Base-by-base conservation (phyloP, 2,329 filamentous ascomycete genomes). In the Penicillium crustosum region DNA sequence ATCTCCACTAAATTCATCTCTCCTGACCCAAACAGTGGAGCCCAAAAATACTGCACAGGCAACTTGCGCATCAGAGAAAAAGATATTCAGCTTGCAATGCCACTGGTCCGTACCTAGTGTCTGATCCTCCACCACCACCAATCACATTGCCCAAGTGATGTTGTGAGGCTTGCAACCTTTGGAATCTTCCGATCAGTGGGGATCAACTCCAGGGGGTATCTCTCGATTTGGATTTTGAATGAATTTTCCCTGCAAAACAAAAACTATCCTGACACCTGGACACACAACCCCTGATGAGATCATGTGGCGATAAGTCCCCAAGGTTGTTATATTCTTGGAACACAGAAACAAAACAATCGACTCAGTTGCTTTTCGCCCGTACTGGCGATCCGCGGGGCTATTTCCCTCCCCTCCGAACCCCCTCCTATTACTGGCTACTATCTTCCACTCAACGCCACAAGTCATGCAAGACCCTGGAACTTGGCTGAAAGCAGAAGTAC, bases 341-440 rank as follows among this genome's bases (percentile, higher is more conserved):
- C 15, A 31, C 21, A 6, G 25, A 25, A 25, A 25, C 5, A 39
- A 35, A 42, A 25, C 31, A 35, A 21, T 27, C 33, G 19, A 31
- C 21, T 31, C 17, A 13, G 52, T 41, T 19, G 6, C 15, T 43
- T 13, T 29, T n/a, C 21, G 12, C 27, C 54, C 54, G 48, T 56
- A 41, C 48, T 56, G 49, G 15, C 49, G 55, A 57, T 57, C 55
- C 25, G 21, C 43, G 55, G 55, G 42, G 49, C 55, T 43, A 23
- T 48, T 29, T 51, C 27, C 27, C n/a, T 7, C 13, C 23, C 35
- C 15, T 21, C 49, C 35, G 35, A 48, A n/a, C 36, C 52, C 35
- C 6, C 39, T 31, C 33, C 33, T n/a, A 4, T 41, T 19, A 38
- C 39, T 56, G 53, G 39, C 10, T 47, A 44, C 33, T 38, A 15